Base-by-base conservation (phyloP, 208 protist genomes). In the Acanthamoeba sp. region DNA sequence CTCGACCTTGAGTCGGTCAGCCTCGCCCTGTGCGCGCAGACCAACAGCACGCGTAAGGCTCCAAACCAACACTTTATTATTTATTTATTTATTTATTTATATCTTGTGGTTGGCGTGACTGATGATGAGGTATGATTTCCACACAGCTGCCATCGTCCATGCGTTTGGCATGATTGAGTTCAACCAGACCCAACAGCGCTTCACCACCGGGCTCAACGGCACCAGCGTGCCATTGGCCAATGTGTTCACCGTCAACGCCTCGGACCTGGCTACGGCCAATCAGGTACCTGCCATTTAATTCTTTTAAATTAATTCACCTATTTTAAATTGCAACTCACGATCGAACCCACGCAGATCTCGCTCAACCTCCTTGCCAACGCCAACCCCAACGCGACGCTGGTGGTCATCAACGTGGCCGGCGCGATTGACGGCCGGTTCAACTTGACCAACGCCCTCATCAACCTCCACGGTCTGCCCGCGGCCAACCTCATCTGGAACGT, bases 401-500 rank as follows among this genome's bases (percentile, higher is more conserved):
- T 73, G n/a, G 64, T 73, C 34, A 73, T 73, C 64, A 73, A 73
- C 34, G 64, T 73, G 6, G 18, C 27, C 32, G 64, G 64, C 64
- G 34, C 64, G 27, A 14, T 32, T 16, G 64, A 10, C 64, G 29
- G 64, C 64, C 1, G 64, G 6, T 73, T 73, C 64, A 73, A 73
- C 64, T 16, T 73, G 16, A 42, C 64, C 32, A 73, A 73, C 34
- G 64, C 64, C 16, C 7, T 73, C 6, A 73, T 73, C 64, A 42
- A 22, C 32, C 64, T 73, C 12, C 2, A 73, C 12, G 64, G 64
- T n/a, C 27, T 73, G n/a, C 64, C 64, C n/a, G 27, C 64, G 34
- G 18, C 64, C 64, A 73, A 73, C 64, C 34, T 73, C 18, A 10
- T 73, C 34, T 73, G 64, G 64, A 73, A 73, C 64, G 64, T 73